Conservation (phyloP, 2,329 filamentous ascomycete species). For the Neospermospora avenae region DNA sequence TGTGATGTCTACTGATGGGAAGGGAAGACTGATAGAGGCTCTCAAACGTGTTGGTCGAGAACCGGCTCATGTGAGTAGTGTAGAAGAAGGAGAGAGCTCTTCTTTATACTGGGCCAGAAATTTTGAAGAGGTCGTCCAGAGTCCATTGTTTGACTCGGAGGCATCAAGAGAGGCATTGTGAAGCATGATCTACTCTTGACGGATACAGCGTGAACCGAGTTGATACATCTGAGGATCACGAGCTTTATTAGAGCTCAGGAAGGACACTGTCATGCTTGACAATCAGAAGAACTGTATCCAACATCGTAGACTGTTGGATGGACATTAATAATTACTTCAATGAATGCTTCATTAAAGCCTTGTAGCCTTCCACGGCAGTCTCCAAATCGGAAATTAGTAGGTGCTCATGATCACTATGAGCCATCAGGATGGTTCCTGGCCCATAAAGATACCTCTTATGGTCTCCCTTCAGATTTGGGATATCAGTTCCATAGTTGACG, state of each 20-base stretch:
- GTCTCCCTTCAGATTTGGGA: conserved; percentile 48
- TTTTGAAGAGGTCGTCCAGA: conserved; percentile 26
- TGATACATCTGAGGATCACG: neutral
- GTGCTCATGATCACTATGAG: conserved; percentile 81
- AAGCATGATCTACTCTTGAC: neutral
- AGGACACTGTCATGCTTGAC: too few species aligned
- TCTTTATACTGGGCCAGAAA: conserved; percentile 26
- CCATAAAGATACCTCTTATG: conserved; percentile 56
- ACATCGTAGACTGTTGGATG: neutral
- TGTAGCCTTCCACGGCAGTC: conserved; percentile 74
- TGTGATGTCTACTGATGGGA: conserved; percentile 22
- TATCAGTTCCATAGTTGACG: conserved; percentile 92
- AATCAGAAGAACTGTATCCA: neutral
- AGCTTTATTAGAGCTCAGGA: too few species aligned
- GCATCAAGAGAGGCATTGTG: neutral
- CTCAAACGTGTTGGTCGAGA: conserved; percentile 20
- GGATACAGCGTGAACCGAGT: neutral
- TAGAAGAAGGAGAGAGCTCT: conserved; percentile 7
- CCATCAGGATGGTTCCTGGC: conserved; percentile 75
- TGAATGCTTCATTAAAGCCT: conserved; percentile 56
- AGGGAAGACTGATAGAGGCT: conserved; percentile 20
- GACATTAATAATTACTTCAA: conserved; percentile 17
- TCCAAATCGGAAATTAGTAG: conserved; percentile 73
- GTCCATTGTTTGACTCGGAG: conserved; percentile 11
- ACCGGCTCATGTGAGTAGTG: conserved; percentile 16